Percentiles rank a stretch among this genome's conserved stretches.
Conservation (phyloP, 1,284 basidiomycete species). For the Papiliotrema terrestris region DNA sequence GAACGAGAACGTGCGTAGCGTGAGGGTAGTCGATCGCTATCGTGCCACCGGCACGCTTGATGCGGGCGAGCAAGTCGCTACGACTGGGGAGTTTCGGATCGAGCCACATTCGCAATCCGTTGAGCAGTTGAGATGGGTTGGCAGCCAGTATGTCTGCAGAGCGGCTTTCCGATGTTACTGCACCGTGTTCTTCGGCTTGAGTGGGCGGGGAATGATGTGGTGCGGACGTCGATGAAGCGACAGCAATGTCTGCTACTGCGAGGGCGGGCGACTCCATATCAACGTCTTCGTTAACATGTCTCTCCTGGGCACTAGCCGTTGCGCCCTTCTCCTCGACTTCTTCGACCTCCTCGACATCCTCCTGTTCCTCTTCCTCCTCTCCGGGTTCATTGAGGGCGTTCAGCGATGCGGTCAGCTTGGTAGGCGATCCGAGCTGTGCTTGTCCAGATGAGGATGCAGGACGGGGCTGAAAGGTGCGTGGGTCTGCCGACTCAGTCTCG, state of each 20-base stretch:
- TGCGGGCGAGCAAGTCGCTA: conserved; percentile 5
- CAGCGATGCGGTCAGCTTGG: no score
- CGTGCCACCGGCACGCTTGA: conserved; percentile 8
- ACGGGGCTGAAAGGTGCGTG: no score
- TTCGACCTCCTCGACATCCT: neutral
- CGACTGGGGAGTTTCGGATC: conserved; percentile 7
- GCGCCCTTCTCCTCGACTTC: neutral
- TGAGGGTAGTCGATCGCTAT: neutral
- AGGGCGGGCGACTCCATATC: no score
- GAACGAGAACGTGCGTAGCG: conserved; percentile 14
- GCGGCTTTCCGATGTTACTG: no score
- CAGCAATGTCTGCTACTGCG: no score
- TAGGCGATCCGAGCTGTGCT: neutral
- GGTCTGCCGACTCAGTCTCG: no score
- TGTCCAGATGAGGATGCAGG: no score
- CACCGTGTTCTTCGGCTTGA: no score
- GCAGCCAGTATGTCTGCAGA: neutral
- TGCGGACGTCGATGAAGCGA: no score
- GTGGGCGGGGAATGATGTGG: no score
- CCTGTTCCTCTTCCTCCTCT: neutral
- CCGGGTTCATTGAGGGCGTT: neutral
- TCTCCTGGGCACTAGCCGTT: no score
- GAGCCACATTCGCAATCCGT: conserved; percentile 8
- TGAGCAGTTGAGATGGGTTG: conserved; percentile 3
- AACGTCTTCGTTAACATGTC: no score